Base-by-base conservation (phyloP, 805 yeast genomes). In the Metschnikowia orientalis region DNA sequence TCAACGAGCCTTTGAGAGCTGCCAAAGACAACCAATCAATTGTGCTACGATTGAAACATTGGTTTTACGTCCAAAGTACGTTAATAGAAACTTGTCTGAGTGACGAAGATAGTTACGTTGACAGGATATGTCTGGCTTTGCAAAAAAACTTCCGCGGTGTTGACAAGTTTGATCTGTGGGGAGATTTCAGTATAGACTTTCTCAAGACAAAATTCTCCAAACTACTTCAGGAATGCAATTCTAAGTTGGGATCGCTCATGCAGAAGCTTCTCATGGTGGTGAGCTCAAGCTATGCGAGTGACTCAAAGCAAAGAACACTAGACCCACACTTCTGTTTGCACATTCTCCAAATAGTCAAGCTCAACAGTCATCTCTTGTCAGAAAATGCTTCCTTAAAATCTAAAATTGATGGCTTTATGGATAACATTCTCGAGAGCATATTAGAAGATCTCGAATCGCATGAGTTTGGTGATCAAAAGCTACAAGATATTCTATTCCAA, bases 91-190 rank as follows among this genome's bases (percentile, higher is more conserved):
- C 29, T 4, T 20, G 30, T 7, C 35, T 32, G 38, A 12, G 23
- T 12, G 7, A 24, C 3, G 30, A n/a, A 1, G 17, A 30, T 4
- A 13, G 28, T 11, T 10, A 30, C 6, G 26, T 36, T 3, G 13
- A 28, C 7, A 21, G 25, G 8, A 30, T 31, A 15, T 8, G 28
- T 13, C 14, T 11, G 10, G 13, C 11, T 11, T 25, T 40, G 22
- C 16, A 30, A 5, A 35, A 33, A 17, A 17, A 27, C 5, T 23
- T 24, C 18, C 13, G 38, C 12, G 23, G 28, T 13, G 27, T 24
- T 2, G 18, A 23, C 3, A 19, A 31, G 5, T 40, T 40, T 15
- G 24, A 26, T n/a, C 33, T 26, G 29, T 42, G 47, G 47, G 47
- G 47, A 11, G 21, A 27, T 3, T 40, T 40, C 23, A 30, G 18